Evolutionary conservation across 2,329 filamentous ascomycete genomes (phyloP).

Genomic region (Aspergillus aculeatus): DNA sequence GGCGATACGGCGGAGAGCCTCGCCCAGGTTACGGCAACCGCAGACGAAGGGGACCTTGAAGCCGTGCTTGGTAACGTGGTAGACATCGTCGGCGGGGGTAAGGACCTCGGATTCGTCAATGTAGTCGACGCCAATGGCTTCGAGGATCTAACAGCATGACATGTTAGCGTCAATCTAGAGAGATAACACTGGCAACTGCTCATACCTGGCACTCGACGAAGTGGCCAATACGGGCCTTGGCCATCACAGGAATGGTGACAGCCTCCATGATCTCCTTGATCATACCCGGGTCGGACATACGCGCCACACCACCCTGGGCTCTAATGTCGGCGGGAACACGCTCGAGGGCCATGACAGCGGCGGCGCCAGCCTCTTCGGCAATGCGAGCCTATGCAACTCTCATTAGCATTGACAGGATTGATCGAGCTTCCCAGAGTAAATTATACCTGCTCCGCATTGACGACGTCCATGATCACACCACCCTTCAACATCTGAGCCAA

Average conservation of each 20-base stretch:
- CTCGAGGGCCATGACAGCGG: slow-evolving; percentile 97
- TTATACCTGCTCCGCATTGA: slow-evolving; percentile 75
- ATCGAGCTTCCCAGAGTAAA: background rate
- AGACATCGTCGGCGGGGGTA: slow-evolving; percentile 84
- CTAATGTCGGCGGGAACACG: slow-evolving; percentile 96
- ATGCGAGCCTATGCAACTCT: slow-evolving; percentile 70
- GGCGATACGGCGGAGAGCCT: slow-evolving; percentile 83
- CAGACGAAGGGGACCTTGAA: slow-evolving; percentile 92
- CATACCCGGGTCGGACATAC: slow-evolving; percentile 94
- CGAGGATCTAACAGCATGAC: slow-evolving; percentile 68
- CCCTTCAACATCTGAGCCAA: slow-evolving; percentile 98
- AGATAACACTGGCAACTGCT: slow-evolving; percentile 18
- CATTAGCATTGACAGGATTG: background rate
- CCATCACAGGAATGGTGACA: slow-evolving; percentile 98
- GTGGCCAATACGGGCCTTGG: slow-evolving; percentile 95
- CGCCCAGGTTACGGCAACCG: slow-evolving; percentile 89
- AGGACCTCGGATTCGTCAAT: slow-evolving; percentile 98
- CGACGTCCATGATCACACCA: slow-evolving; percentile 99
- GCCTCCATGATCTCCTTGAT: slow-evolving; percentile 93
- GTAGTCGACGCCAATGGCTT: slow-evolving; percentile 93
- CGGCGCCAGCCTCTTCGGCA: slow-evolving; percentile 93
- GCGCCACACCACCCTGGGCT: slow-evolving; percentile 84
- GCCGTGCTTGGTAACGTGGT: slow-evolving; percentile 85
- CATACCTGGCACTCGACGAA: slow-evolving; percentile 87
- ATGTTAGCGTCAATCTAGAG: background rate